Percentiles rank a stretch among this genome's conserved stretches.
These are phyloP conservation scores for Hypoxylon rubiginosum DNA, from an alignment of 2,329 filamentous ascomycete species.

Conservation along the genomic window DNA sequence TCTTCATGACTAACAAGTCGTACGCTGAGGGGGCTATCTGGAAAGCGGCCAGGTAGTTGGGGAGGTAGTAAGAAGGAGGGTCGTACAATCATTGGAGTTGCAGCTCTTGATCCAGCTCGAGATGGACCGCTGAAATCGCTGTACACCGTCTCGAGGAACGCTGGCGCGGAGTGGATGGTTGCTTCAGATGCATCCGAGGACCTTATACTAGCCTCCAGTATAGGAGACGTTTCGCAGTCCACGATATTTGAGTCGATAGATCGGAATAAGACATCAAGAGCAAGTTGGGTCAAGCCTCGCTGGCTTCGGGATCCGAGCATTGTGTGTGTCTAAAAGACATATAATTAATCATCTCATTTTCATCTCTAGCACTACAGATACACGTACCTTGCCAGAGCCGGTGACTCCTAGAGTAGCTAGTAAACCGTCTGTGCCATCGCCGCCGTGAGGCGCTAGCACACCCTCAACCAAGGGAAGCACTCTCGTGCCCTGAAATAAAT, in stretches of 20 bases:
- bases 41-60: slow-evolving; percentile 44
- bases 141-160: slow-evolving; percentile 85
- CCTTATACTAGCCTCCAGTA: slow-evolving; percentile 79
- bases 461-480: slow-evolving; percentile 83
- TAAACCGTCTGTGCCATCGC: slow-evolving; percentile 87
- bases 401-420: slow-evolving; percentile 94
- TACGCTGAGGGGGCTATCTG: slow-evolving; percentile 59
- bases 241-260: slow-evolving; percentile 81
- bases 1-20: slow-evolving; percentile 58
- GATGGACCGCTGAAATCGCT: slow-evolving; percentile 71
- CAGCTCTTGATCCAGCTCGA: slow-evolving; percentile 73
- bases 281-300: slow-evolving; percentile 90
- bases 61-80: slow-evolving; percentile 53
- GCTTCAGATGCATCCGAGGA: slow-evolving; percentile 86
- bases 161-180: slow-evolving; percentile 77
- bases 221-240: slow-evolving; percentile 68
- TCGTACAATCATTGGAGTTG: slow-evolving; percentile 78
- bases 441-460: slow-evolving; percentile 78
- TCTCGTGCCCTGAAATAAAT: slow-evolving; percentile 85
- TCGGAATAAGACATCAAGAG: slow-evolving; percentile 89
- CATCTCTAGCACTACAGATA: neutral
- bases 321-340: slow-evolving; percentile 81
- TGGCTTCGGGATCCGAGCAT: slow-evolving; percentile 90
- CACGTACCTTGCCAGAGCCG: slow-evolving; percentile 90
- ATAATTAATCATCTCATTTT: slow-evolving; percentile 17